Percentiles rank a stretch among this genome's conserved stretches.
phyloP scores from a whole-genome alignment of 148 eudicot genomes.

The Vaccinium macrocarpon region DNA sequence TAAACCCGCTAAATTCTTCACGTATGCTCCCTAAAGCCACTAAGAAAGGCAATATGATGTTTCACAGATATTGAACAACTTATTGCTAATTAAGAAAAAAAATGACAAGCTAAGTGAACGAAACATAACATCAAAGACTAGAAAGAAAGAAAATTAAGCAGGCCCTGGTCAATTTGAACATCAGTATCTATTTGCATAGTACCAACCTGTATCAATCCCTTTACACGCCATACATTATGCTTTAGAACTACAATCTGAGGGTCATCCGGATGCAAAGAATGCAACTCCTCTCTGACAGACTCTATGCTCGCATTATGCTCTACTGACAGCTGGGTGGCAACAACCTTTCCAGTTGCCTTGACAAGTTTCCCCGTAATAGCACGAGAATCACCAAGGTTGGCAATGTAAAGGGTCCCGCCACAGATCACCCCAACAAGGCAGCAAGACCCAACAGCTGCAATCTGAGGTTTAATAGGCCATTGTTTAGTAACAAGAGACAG shows the following conservation, averaged over 20 bases:
- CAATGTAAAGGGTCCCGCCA: slow-evolving; percentile 60
- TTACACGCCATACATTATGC: slow-evolving; percentile 89
- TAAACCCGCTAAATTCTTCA: not conserved
- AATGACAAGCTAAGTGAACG: not conserved
- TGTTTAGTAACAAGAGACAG: slow-evolving; percentile 66
- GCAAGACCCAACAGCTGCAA: slow-evolving; percentile 89
- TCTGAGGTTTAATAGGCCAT: slow-evolving; percentile 74
- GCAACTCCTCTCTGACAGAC: slow-evolving; percentile 78
- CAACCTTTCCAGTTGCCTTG: slow-evolving; percentile 67
- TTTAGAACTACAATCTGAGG: slow-evolving; percentile 68
- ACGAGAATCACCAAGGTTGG: slow-evolving; percentile 80
- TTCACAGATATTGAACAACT: not conserved
- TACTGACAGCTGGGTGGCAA: slow-evolving; percentile 65
- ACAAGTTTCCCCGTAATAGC: slow-evolving; percentile 74
- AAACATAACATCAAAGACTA: not conserved
- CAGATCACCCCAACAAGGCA: slow-evolving; percentile 74
- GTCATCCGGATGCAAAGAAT: slow-evolving; percentile 74
- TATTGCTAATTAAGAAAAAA: no score
- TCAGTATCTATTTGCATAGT: slow-evolving; percentile 1
- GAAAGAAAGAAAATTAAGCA: not conserved
- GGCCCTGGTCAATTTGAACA: not conserved
- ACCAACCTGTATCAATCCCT: slow-evolving; percentile 77
- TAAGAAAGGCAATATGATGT: not conserved
- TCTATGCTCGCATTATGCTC: slow-evolving; percentile 79
- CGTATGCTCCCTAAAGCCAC: not conserved